Base-by-base conservation (phyloP, 2,329 filamentous ascomycete genomes). In the Orbilia blumenaviensis region DNA sequence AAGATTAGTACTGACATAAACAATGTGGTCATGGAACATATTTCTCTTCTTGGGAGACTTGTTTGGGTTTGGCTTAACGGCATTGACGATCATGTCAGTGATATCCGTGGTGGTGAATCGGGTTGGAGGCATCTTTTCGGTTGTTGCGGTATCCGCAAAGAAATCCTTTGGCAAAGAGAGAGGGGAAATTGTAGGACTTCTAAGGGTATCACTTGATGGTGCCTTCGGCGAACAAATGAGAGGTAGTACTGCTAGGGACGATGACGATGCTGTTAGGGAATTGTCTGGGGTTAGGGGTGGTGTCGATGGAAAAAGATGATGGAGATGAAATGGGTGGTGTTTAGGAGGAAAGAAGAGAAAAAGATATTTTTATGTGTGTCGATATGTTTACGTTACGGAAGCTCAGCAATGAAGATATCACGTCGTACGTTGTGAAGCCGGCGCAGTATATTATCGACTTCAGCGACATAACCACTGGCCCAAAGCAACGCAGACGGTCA, bases 1-100 rank as follows among this genome's bases (percentile, higher is more conserved):
- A 21, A 23, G 12, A 38, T 18, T 48, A 14, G 23, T 38, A 63
- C 48, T 66, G 8, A 72, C 67, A 14, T 58, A n/a, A 12, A 66
- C 5, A 5, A 23, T 32, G 5, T 60, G 18, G 10, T 64, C 41
- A 12, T 50, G 27, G 50, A 58, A 56, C 10, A 7, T 48, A 21
- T 21, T 18, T 16, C 41, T 14, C 7, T 42, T n/a, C 34, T 32
- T 16, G 1, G 56, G 16, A 7, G 6, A n/a, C 2, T 14, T 56
- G 29, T 5, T 3, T 3, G 29, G 4, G 2, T 56, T 36, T 25
- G 32, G 32, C 16, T 18, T 21, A 10, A 56, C 12, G 5, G 52
- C 52, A 10, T 36, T 38, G 16, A 38, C 3, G 32, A 56, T 54
- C 23, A 29, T 29, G 1, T n/a, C n/a, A n/a, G 12, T 50, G 23